A percentile compares a stretch with the other conserved stretches of the same genome.
Conservation (phyloP, 257 asterid genomes). For the Anisodus acutangulus region DNA sequence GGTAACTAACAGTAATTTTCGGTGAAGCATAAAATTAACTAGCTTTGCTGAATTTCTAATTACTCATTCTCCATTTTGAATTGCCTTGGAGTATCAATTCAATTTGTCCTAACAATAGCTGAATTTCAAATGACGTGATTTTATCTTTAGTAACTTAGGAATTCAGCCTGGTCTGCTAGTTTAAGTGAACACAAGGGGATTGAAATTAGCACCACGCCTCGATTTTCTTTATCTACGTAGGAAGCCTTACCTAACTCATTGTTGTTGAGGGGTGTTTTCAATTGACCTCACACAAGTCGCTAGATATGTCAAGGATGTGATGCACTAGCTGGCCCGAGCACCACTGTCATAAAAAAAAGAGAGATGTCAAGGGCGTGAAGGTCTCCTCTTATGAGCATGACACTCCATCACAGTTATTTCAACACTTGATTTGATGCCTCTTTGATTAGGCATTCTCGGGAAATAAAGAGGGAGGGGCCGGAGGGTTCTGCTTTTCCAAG, state of each 20-base stretch:
- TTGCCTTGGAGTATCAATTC: conserved; percentile 6
- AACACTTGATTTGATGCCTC: not conserved
- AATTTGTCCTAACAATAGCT: not conserved
- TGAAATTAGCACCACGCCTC: not conserved
- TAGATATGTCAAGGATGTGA: not conserved
- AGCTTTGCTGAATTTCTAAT: not conserved
- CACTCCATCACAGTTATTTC: not conserved
- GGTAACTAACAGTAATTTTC: conserved; percentile 47
- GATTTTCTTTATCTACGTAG: not conserved
- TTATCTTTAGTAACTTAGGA: not conserved
- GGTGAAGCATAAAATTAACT: not conserved
- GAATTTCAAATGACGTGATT: not conserved
- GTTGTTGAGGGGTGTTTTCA: not conserved
- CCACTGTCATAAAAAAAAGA: not conserved
- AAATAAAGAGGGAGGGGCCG: not conserved
- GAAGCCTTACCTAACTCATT: not conserved
- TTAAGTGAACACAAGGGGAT: not conserved
- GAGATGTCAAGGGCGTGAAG: not conserved
- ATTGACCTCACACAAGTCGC: not conserved
- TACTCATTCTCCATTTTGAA: not conserved
- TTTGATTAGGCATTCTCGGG: not conserved
- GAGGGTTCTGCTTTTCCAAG: not conserved
- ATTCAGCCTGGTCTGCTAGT: conserved; percentile 1
- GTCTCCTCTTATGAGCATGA: not conserved
- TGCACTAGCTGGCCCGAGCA: not conserved